Evolutionary conservation across 345 rosid genomes (phyloP).

Genomic region (Linum tenue): DNA sequence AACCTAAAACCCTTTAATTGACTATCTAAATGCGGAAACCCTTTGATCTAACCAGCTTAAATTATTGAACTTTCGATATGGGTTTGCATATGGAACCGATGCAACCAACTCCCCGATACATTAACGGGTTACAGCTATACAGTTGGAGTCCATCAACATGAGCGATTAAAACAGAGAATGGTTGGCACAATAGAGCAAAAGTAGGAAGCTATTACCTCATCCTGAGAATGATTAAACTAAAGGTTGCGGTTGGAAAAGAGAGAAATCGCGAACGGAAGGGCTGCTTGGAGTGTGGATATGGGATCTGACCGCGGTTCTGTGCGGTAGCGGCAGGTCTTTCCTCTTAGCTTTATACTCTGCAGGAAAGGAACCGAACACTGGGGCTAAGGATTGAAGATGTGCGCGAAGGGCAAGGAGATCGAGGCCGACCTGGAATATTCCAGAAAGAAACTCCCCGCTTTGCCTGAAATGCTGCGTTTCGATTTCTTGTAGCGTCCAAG

Average conservation of each 20-base stretch:
- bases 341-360: neutral
- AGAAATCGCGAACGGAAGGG: neutral
- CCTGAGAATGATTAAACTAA: neutral
- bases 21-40: neutral
- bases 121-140: neutral
- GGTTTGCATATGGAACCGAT: neutral
- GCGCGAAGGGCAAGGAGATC: neutral
- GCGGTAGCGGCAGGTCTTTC: neutral
- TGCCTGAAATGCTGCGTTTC: neutral
- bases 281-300: neutral
- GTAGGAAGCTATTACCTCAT: neutral
- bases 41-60: no score
- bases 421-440: neutral
- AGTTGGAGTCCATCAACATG: no score
- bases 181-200: neutral
- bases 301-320: neutral
- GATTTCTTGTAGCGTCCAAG: no score
- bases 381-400: neutral
- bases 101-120: neutral
- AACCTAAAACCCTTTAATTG: no score
- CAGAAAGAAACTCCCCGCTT: neutral
- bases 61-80: no score
- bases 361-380: neutral
- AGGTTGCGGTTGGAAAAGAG: neutral
- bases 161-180: neutral